Conservation (phyloP, 306 rosid genomes). For the Casuarina equisetifolia region DNA sequence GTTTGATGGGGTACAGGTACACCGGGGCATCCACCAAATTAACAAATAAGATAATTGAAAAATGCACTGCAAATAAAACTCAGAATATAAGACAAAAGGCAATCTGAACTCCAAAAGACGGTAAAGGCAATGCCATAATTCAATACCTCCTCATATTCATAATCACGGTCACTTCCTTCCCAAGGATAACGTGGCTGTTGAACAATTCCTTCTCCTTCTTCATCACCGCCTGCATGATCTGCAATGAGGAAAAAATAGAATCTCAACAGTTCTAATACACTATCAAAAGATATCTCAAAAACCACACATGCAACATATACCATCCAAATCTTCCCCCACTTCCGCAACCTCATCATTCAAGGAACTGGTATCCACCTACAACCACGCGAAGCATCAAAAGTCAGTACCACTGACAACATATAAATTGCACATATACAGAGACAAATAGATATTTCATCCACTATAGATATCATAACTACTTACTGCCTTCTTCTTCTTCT, state of each 20-base stretch:
- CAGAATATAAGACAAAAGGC: background rate
- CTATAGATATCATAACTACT: constrained; percentile 20
- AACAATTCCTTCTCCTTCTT: constrained; percentile 48
- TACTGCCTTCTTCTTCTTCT: constrained; percentile 94
- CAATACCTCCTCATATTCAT: constrained; percentile 77
- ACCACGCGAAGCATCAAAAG: constrained; percentile 22
- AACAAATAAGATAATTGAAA: background rate
- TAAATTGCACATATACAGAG: background rate
- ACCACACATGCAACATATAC: constrained; percentile 25
- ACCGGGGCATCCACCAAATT: background rate
- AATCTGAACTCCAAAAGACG: background rate
- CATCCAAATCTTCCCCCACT: constrained; percentile 66
- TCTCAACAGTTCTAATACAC: background rate
- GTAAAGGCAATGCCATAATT: background rate
- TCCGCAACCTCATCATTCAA: constrained; percentile 67
- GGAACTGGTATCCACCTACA: constrained; percentile 69
- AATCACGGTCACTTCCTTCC: constrained; percentile 93
- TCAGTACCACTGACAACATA: constrained; percentile 1
- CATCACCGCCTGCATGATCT: constrained; percentile 69
- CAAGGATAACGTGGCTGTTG: constrained; percentile 65
- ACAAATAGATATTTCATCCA: background rate
- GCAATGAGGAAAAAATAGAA: constrained; percentile 18
- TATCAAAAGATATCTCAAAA: background rate
- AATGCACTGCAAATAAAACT: background rate
- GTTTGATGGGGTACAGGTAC: background rate